Evolutionary conservation across 176 grass and related monocot species (phyloP).

Genomic region (Bonia amplexicaulis): DNA sequence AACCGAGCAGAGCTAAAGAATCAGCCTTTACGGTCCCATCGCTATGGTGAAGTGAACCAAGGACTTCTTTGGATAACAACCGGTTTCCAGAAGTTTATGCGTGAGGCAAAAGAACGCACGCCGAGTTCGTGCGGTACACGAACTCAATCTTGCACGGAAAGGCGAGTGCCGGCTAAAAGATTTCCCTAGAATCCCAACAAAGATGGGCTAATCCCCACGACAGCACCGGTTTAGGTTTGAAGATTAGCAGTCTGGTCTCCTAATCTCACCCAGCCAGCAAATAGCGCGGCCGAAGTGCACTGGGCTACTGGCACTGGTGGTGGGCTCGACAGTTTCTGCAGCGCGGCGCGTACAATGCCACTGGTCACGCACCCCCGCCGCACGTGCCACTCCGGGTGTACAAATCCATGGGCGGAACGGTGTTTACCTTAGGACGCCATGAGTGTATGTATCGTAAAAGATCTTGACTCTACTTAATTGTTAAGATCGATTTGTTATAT

Average conservation of each 20-base stretch:
- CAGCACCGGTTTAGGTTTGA: neutral
- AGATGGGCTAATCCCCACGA: neutral
- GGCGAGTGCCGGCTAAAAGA: neutral
- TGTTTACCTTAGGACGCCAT: too few species aligned
- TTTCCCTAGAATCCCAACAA: neutral
- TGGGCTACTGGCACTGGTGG: too few species aligned
- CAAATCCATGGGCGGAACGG: conserved; percentile 20
- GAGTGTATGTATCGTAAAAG: too few species aligned
- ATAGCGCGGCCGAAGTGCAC: too few species aligned
- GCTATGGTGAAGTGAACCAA: too few species aligned
- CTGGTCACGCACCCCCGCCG: neutral
- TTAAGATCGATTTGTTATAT: too few species aligned
- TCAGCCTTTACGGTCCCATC: too few species aligned
- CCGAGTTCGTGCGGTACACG: neutral
- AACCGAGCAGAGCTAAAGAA: too few species aligned
- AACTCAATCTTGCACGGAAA: neutral
- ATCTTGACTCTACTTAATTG: too few species aligned
- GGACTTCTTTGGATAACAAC: neutral
- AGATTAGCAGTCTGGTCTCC: neutral
- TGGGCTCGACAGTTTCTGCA: neutral
- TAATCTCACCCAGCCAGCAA: neutral
- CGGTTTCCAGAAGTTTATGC: neutral
- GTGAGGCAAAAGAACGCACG: neutral
- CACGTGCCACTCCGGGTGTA: neutral
- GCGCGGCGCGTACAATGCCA: neutral